Base-by-base conservation (phyloP, 257 asterid genomes). In the Echites panduratus region DNA sequence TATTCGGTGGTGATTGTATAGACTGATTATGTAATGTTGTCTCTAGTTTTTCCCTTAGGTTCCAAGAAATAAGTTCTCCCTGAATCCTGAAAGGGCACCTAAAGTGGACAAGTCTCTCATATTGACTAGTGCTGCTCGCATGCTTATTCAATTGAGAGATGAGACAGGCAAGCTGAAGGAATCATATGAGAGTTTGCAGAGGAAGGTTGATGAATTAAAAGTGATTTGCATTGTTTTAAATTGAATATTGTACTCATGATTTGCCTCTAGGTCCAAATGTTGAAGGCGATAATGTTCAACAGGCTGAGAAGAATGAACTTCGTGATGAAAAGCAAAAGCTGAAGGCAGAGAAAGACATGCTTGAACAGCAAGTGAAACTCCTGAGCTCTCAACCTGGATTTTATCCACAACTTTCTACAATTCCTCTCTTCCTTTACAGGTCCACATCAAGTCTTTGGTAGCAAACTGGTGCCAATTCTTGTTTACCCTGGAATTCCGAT, bases 51-150 rank as follows among this genome's bases (percentile, higher is more conserved):
- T 32, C 22, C 71, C 69, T 40, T 69, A 87, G 91, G 78, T 86
- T 88, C 73, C 89, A 83, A 84, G 91, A 88, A 72, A 66, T 88
- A 56, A 80, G 94, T 79, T 72, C 75, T 62, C 76, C 54, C 76
- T 86, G 57, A 91, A 84, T 79, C 91, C 91, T 52, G 91, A 87
- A 71, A 81, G 80, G 83, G 82, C 89, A 24, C 88, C 84, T n/a
- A 88, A 86, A 83, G 77, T 77, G 70, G 91, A 88, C 67, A 88
- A 88, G 79, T 38, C 82, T 74, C 84, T 75, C 66, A 73, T 86
- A 70, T 64, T 88, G 70, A 73, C 79, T 35, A 89, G 84, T 73
- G 91, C n/a, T n/a, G n/a, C n/a, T n/a, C n/a, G n/a, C n/a, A n/a
- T n/a, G n/a, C n/a, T n/a, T n/a, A n/a, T n/a, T n/a, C n/a, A n/a